Evolutionary conservation across 768 basidiomycete genomes (phyloP).

Genomic region (Amanita molliuscula): DNA sequence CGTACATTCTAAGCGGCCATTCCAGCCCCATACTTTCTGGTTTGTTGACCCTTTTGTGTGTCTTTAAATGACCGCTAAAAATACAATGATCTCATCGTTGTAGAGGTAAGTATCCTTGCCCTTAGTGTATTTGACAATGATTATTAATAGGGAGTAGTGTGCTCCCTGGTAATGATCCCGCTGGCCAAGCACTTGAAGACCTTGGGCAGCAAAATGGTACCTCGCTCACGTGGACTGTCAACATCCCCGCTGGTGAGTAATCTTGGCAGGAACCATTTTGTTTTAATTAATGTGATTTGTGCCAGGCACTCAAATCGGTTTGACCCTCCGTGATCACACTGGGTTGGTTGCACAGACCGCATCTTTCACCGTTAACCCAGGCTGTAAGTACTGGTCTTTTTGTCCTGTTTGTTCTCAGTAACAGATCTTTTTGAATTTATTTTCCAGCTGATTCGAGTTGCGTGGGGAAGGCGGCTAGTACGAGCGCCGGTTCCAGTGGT

Average conservation of each 20-base stretch:
- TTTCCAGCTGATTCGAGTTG: conserved; percentile 15
- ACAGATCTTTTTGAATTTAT: neutral
- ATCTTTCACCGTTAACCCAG: conserved; percentile 34
- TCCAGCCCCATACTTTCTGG: conserved; percentile 58
- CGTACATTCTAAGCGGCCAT: conserved; percentile 7
- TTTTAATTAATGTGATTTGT: neutral
- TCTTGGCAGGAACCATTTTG: neutral
- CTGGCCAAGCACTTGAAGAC: conserved; percentile 31
- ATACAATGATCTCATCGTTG: neutral
- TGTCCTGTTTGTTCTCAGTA: neutral
- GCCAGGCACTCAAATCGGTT: conserved; percentile 41
- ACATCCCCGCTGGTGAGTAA: conserved; percentile 34
- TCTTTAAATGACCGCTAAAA: neutral
- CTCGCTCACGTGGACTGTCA: conserved; percentile 44
- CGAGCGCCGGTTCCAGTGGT: conserved; percentile 11
- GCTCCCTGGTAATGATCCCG: conserved; percentile 37
- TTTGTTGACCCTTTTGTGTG: conserved; percentile 23
- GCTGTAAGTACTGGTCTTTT: conserved; percentile 32
- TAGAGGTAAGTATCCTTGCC: conserved; percentile 26
- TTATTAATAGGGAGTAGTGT: conserved; percentile 28
- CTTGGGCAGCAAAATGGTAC: conserved; percentile 31
- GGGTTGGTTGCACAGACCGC: conserved; percentile 43
- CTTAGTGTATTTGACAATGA: neutral
- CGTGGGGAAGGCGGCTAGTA: conserved; percentile 8
- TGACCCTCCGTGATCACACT: conserved; percentile 50